These are phyloP conservation scores for Microbotryum silenes-acaulis DNA, from an alignment of 1,284 basidiomycete species.

Conservation along the genomic window DNA sequence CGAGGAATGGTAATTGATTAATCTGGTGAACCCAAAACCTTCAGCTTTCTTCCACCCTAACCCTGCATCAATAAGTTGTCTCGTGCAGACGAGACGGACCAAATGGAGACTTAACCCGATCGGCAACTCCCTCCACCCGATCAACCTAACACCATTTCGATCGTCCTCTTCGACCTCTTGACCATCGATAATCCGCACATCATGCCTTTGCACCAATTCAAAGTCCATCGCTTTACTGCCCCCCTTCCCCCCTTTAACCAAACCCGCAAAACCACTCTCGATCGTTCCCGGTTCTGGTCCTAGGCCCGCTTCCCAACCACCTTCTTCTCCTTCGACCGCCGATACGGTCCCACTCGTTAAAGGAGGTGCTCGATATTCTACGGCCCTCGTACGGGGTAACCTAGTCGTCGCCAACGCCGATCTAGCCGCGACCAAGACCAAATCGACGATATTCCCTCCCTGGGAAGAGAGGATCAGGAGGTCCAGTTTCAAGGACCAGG, in stretches of 20 bases:
- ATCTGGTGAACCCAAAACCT: slow-evolving; percentile 6
- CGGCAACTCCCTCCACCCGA: slow-evolving; percentile 24
- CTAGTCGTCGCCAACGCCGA: slow-evolving; percentile 17
- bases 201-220: slow-evolving; percentile 12
- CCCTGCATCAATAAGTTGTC: background rate
- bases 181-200: no score
- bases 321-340: background rate
- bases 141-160: slow-evolving; percentile 10
- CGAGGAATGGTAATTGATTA: slow-evolving; percentile 28
- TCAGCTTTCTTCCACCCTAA: no score
- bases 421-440: slow-evolving; percentile 23
- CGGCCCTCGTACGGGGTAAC: slow-evolving; percentile 17
- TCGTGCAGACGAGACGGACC: slow-evolving; percentile 11
- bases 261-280: slow-evolving; percentile 22
- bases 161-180: slow-evolving; percentile 15
- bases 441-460: slow-evolving; percentile 27
- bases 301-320: background rate
- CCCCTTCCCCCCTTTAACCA: slow-evolving; percentile 32
- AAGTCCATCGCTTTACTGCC: slow-evolving; percentile 29
- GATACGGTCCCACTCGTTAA: background rate
- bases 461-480: slow-evolving; percentile 23
- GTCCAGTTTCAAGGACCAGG: slow-evolving; percentile 31
- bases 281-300: background rate
- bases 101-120: slow-evolving; percentile 24
- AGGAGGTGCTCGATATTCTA: slow-evolving; percentile 12